Percentiles rank a stretch among this genome's conserved stretches.
phyloP scores from a whole-genome alignment of 2,329 filamentous ascomycete species.

The Ophiocordyceps sinensis region DNA sequence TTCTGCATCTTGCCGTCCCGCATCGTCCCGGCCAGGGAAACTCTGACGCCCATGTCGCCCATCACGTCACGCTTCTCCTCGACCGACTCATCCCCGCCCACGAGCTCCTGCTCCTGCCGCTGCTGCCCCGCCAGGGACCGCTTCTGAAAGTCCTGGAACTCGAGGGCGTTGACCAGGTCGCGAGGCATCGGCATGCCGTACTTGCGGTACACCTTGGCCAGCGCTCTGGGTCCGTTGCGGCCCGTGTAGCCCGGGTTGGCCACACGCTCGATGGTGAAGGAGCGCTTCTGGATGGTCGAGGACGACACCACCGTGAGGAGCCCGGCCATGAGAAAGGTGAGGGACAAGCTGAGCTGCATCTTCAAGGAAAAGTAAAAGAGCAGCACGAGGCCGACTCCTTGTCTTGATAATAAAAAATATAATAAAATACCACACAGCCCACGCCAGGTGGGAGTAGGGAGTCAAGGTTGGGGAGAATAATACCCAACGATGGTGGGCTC shows the following conservation, averaged over 20 bases:
- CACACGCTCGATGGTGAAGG: conserved; percentile 47
- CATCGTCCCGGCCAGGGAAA: not conserved
- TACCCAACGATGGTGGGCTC: not conserved
- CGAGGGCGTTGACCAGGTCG: conserved; percentile 23
- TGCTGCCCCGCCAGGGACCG: not conserved
- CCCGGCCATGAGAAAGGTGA: conserved; percentile 1
- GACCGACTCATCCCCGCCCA: not conserved
- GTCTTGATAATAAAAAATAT: not conserved
- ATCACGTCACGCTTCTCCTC: not conserved
- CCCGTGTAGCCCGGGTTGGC: conserved; percentile 38
- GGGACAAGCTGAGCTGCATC: not conserved
- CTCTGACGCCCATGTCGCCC: not conserved
- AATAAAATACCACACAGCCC: not conserved
- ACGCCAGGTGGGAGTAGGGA: not conserved
- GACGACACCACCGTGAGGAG: conserved; percentile 33
- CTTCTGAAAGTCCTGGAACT: conserved; percentile 7
- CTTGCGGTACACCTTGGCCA: conserved; percentile 55
- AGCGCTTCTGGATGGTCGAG: conserved; percentile 30
- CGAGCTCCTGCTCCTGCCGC: not conserved
- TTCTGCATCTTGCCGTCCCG: not conserved
- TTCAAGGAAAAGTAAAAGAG: not conserved
- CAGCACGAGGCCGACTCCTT: not conserved
- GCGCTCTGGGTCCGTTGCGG: conserved; percentile 41
- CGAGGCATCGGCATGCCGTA: conserved; percentile 40
- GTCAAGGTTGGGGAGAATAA: not conserved